These are phyloP conservation scores for Lactifluus piperatus DNA, from an alignment of 768 basidiomycete species.

Conservation along the genomic window DNA sequence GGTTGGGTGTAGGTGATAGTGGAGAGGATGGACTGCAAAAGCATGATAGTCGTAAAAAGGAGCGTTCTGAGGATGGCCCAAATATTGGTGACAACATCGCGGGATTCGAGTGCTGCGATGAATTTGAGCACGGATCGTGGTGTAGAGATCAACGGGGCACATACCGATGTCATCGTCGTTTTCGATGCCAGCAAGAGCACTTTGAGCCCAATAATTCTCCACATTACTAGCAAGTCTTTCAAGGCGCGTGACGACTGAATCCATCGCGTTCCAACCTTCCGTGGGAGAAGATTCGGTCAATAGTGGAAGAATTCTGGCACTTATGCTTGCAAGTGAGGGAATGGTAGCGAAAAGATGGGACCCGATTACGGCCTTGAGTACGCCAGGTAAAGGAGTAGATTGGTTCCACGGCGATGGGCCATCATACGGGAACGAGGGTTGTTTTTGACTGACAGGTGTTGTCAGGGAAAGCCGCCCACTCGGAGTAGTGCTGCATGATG, in stretches of 20 bases:
- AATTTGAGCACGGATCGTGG: background rate
- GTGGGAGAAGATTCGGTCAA: conserved; percentile 23
- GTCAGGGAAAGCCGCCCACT: conserved; percentile 13
- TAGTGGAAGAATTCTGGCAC: conserved; percentile 21
- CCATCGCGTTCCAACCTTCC: conserved; percentile 24
- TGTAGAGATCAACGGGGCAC: background rate
- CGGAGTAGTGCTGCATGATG: conserved; percentile 23
- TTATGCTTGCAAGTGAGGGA: conserved; percentile 22
- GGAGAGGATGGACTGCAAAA: conserved; percentile 53
- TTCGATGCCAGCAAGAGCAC: conserved; percentile 22
- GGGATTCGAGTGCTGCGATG: conserved; percentile 35
- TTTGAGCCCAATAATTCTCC: conserved; percentile 26
- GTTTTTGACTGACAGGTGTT: background rate
- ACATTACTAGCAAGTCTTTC: conserved; percentile 20
- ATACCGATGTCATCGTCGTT: conserved; percentile 27
- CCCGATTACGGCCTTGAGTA: conserved; percentile 16
- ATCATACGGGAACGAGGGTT: conserved; percentile 10
- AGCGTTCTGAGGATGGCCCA: conserved; percentile 70
- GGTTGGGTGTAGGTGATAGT: conserved; percentile 37
- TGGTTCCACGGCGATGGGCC: conserved; percentile 7
- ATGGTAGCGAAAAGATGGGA: conserved; percentile 24
- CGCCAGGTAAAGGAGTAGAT: conserved; percentile 11
- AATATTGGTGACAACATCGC: conserved; percentile 37
- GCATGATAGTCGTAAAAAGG: conserved; percentile 65
- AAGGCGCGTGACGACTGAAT: conserved; percentile 18